Conservation (phyloP, 1,284 basidiomycete species). For the Cutaneotrichosporon mucoides region DNA sequence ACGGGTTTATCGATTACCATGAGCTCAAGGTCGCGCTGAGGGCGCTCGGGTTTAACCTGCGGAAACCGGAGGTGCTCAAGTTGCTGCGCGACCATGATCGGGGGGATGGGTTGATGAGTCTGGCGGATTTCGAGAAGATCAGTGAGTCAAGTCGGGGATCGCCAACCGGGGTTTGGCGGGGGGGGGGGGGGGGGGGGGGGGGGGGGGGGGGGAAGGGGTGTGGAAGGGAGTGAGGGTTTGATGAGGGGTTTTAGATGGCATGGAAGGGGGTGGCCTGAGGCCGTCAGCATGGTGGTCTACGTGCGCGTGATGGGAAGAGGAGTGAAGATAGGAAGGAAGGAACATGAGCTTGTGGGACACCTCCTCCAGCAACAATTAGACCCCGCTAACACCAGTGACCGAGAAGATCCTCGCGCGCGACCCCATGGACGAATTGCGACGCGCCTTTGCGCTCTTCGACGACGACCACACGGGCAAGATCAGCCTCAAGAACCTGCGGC, state of each 20-base stretch:
- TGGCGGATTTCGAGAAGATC: constrained; percentile 90
- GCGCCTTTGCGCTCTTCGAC: constrained; percentile 94
- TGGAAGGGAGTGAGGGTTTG: too few species aligned
- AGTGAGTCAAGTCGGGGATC: constrained; percentile 60
- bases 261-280: too few species aligned
- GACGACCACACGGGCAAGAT: constrained; percentile 96
- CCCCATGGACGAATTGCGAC: constrained; percentile 91
- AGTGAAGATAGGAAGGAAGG: background rate
- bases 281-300: too few species aligned
- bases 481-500: constrained; percentile 78
- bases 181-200: background rate
- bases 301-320: too few species aligned
- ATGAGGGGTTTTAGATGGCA: too few species aligned
- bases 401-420: constrained; percentile 88
- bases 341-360: too few species aligned
- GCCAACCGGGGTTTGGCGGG: background rate
- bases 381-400: constrained; percentile 63
- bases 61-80: constrained; percentile 97
- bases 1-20: constrained; percentile 94
- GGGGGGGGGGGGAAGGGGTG: background rate
- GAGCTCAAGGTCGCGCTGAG: constrained; percentile 99
- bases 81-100: constrained; percentile 89
- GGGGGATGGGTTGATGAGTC: constrained; percentile 88
- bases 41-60: constrained; percentile 93
- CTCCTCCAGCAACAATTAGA: too few species aligned